Percentiles rank a stretch among this genome's conserved stretches.
These are phyloP conservation scores for Solanum commersonii DNA, from an alignment of 257 asterid species.

Conservation along the genomic window DNA sequence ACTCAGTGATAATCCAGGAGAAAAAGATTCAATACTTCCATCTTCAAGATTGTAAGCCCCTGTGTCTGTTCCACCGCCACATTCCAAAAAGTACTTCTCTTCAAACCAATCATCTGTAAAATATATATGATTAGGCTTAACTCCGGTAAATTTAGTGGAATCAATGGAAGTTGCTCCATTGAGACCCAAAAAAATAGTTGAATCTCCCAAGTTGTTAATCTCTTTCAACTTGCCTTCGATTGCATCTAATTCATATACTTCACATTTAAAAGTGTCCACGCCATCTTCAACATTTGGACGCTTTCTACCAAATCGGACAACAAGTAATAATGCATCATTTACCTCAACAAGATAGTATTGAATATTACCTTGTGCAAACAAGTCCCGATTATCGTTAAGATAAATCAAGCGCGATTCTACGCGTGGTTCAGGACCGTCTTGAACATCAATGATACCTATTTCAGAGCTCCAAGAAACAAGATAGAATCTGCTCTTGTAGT, in stretches of 20 bases:
- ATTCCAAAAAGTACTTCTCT: not conserved
- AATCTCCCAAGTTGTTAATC: not conserved
- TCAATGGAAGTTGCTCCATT: not conserved
- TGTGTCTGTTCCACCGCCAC: not conserved
- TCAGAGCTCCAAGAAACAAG: not conserved
- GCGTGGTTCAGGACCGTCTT: not conserved
- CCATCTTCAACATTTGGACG: not conserved
- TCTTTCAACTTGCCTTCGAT: not conserved
- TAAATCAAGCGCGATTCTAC: not conserved
- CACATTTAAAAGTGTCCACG: not conserved
- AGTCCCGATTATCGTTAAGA: too few relatives aligned
- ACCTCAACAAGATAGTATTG: not conserved
- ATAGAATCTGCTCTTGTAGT: not conserved
- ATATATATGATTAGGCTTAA: not conserved
- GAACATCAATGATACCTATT: not conserved
- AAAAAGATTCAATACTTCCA: not conserved
- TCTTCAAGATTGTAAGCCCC: not conserved
- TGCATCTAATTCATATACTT: not conserved
- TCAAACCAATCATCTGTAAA: not conserved
- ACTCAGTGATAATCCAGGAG: not conserved
- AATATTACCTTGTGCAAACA: not conserved
- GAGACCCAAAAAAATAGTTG: not conserved
- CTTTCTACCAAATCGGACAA: not conserved
- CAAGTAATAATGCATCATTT: not conserved
- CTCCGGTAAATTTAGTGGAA: not conserved